phyloP scores from a whole-genome alignment of 2,329 filamentous ascomycete species.

The Drechslera avenae region DNA sequence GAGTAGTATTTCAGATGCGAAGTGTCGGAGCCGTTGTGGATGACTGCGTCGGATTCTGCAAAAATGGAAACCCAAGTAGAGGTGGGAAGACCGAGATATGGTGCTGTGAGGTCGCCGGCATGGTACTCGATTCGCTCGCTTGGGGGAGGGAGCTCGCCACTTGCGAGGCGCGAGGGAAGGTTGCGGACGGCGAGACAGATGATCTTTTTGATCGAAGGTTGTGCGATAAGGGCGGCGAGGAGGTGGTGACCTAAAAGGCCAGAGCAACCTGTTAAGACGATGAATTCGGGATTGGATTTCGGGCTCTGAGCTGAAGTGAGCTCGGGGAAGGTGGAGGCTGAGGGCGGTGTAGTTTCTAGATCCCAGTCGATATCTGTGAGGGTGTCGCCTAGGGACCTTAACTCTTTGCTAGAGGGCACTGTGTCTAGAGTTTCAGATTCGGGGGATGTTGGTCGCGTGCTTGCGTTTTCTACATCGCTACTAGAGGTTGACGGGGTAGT shows the following conservation, averaged over 20 bases:
- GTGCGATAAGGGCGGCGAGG: background rate
- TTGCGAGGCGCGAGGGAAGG: background rate
- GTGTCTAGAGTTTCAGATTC: no score
- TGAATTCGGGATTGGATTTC: background rate
- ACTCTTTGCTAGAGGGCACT: no score
- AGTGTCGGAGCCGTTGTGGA: slow-evolving; percentile 17
- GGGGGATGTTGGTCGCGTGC: no score
- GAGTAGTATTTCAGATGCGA: slow-evolving; percentile 14
- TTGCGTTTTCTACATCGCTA: no score
- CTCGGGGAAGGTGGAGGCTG: no score
- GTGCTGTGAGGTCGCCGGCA: background rate
- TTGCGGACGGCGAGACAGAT: background rate
- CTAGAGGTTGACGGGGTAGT: no score
- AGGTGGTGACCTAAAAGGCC: background rate
- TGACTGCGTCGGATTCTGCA: slow-evolving; percentile 3
- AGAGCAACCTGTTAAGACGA: background rate
- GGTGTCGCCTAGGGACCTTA: no score
- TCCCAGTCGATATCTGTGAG: no score
- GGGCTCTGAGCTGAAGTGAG: no score
- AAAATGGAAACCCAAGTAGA: background rate
- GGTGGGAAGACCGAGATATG: background rate
- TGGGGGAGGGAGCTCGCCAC: background rate
- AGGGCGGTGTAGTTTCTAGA: no score
- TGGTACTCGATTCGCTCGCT: background rate
- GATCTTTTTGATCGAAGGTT: background rate